Evolutionary conservation across 2,329 filamentous ascomycete species (phyloP).

Genomic region (Nothomitra cinnamomea): DNA sequence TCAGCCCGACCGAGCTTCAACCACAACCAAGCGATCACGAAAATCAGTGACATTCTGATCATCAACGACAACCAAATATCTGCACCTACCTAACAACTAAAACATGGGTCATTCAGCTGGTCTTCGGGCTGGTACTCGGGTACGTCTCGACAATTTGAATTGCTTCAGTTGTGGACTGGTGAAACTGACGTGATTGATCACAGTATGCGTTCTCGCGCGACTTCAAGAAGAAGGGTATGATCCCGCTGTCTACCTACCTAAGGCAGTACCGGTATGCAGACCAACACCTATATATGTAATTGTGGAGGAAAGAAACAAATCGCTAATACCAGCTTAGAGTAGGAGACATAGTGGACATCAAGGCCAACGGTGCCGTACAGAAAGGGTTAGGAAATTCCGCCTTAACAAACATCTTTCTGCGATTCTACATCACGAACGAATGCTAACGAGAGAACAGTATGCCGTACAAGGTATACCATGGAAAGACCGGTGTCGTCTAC

Average conservation of each 20-base stretch:
- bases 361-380: conserved; percentile 95
- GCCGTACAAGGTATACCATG: conserved; percentile 99
- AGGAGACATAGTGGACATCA: conserved; percentile 97
- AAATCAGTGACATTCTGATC: not conserved
- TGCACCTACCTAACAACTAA: conserved; percentile 32
- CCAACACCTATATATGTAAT: no score
- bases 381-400: conserved; percentile 58
- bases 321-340: conserved; percentile 48
- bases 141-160: conserved; percentile 29
- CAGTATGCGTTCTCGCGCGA: conserved; percentile 82
- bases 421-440: not conserved
- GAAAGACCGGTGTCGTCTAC: conserved; percentile 96
- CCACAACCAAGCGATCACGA: not conserved
- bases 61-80: conserved; percentile 26
- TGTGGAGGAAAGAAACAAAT: no score
- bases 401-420: not conserved
- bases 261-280: conserved; percentile 72
- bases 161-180: not conserved
- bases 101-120: conserved; percentile 77
- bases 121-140: conserved; percentile 74
- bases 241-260: conserved; percentile 86
- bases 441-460: conserved; percentile 40
- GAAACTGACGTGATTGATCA: conserved; percentile 21
- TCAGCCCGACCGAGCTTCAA: not conserved
- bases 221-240: conserved; percentile 92